Conservation (phyloP, 148 eudicot species). For the Silene latifolia region DNA sequence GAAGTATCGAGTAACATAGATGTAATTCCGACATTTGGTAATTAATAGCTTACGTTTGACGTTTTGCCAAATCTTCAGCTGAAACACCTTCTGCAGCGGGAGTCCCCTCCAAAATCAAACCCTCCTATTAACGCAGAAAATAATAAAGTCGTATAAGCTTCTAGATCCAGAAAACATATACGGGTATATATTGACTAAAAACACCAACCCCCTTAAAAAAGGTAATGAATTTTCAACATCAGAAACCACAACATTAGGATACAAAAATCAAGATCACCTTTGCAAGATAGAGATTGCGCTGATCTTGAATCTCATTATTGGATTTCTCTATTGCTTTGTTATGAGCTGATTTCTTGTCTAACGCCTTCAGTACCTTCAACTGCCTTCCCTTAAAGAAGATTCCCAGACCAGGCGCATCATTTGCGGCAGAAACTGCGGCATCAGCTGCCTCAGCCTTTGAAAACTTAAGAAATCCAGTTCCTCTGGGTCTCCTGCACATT, state of each 20-base stretch:
- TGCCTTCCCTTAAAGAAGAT: constrained; percentile 78
- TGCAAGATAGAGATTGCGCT: constrained; percentile 86
- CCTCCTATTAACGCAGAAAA: constrained; percentile 54
- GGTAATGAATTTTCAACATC: not conserved
- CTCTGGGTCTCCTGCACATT: constrained; percentile 78
- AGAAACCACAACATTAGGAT: not conserved
- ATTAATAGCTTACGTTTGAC: constrained; percentile 59
- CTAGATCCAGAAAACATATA: not conserved
- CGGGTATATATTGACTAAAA: not conserved
- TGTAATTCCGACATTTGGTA: not conserved
- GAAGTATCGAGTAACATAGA: too few relatives aligned
- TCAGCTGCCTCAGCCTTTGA: constrained; percentile 52
- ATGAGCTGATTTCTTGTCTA: constrained; percentile 87
- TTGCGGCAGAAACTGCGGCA: constrained; percentile 73
- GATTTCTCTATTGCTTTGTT: constrained; percentile 63
- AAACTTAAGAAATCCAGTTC: constrained; percentile 92
- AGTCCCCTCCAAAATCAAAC: constrained; percentile 83
- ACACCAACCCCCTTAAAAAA: not conserved
- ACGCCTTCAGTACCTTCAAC: constrained; percentile 73
- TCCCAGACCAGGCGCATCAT: constrained; percentile 65
- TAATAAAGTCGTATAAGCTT: not conserved
- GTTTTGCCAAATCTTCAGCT: constrained; percentile 68
- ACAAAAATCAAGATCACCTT: constrained; percentile 38
- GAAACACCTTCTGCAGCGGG: constrained; percentile 98
- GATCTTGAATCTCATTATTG: constrained; percentile 70